A percentile compares a stretch with the other conserved stretches of the same genome.
Conservation (phyloP, 805 yeast species). For the Vanderwaltozyma verrucispora region DNA sequence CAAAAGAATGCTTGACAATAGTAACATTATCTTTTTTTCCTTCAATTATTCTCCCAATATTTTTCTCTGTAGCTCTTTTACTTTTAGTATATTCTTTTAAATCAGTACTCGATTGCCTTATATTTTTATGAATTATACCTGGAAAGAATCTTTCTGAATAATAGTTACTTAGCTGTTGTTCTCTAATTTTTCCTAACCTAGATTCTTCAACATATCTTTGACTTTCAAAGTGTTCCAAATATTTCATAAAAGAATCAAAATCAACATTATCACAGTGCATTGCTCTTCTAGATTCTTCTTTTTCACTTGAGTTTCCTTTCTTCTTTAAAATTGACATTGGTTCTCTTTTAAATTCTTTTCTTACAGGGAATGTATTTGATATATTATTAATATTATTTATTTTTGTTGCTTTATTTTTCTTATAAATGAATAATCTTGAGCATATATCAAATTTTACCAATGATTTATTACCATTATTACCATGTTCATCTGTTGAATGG, state of each 20-base stretch:
- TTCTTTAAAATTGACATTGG: slow-evolving; percentile 32
- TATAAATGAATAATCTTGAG: background rate
- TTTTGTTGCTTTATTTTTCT: background rate
- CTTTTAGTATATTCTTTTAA: background rate
- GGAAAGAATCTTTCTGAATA: slow-evolving; percentile 10
- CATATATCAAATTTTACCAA: slow-evolving; percentile 1
- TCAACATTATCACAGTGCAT: slow-evolving; percentile 31
- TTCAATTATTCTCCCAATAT: background rate
- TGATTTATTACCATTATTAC: background rate
- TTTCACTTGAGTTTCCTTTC: slow-evolving; percentile 27
- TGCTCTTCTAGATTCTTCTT: slow-evolving; percentile 30
- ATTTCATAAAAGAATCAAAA: slow-evolving; percentile 28
- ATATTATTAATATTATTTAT: background rate
- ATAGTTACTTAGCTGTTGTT: slow-evolving; percentile 31
- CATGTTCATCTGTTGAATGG: too few relatives aligned
- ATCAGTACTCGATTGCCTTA: background rate
- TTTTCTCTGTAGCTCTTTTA: background rate
- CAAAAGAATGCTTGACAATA: too few relatives aligned
- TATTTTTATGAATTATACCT: background rate
- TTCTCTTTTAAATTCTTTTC: background rate
- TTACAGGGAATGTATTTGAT: background rate
- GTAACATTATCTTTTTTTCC: background rate
- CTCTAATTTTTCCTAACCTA: slow-evolving; percentile 28
- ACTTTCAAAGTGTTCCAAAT: slow-evolving; percentile 30
- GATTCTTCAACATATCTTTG: slow-evolving; percentile 28